These are phyloP conservation scores for Solanum phureja DNA, from an alignment of 257 asterid genomes.

Conservation along the genomic window DNA sequence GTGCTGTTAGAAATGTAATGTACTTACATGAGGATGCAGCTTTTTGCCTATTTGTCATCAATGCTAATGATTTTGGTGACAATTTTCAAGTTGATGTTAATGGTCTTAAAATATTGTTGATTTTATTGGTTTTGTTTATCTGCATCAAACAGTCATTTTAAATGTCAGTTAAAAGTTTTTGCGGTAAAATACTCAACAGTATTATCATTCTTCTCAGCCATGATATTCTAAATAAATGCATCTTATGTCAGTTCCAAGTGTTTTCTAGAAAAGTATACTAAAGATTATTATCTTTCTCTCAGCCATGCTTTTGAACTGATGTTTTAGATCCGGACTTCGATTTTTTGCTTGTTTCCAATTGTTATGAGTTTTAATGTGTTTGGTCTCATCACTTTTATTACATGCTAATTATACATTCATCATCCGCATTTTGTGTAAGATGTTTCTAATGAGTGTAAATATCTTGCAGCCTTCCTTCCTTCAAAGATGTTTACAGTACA, in stretches of 20 bases:
- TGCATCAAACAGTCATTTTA: not conserved
- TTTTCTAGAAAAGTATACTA: not conserved
- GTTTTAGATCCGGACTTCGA: not conserved
- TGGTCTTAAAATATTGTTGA: not conserved
- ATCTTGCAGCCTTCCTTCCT: slow-evolving; percentile 80
- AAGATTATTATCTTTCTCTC: not conserved
- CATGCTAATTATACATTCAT: not conserved
- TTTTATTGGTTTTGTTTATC: not conserved
- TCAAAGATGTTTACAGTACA: slow-evolving; percentile 76
- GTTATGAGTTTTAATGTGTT: not conserved
- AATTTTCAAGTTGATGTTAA: not conserved
- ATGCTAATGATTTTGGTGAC: not conserved
- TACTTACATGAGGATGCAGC: not conserved
- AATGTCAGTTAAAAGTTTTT: not conserved
- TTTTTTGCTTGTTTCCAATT: not conserved
- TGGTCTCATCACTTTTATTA: not conserved
- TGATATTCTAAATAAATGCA: not conserved
- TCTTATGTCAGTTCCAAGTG: not conserved
- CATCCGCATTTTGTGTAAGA: not conserved
- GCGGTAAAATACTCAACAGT: not conserved
- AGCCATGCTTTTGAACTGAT: not conserved
- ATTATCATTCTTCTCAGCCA: not conserved
- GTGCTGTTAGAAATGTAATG: slow-evolving; percentile 64
- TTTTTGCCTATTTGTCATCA: not conserved
- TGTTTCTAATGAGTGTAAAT: slow-evolving; percentile 25